Evolutionary conservation across 805 yeast species (phyloP), one percentile per base, ranked within the genome.

Genomic region (Kuraishia hungarica): DNA sequence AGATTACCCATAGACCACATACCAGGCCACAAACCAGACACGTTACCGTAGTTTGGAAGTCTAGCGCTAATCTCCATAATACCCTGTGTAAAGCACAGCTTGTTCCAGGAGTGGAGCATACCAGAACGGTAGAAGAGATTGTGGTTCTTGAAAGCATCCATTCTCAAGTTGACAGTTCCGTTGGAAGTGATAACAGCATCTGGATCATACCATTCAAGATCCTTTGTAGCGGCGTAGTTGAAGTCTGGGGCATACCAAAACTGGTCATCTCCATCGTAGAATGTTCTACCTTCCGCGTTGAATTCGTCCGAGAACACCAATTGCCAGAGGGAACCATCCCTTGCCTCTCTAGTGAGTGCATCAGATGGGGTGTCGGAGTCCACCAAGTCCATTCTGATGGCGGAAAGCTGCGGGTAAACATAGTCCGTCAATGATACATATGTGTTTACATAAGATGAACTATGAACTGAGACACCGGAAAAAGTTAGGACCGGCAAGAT

Each of bases 11-110:
- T 76, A 3, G 97, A 80, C 97, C 97, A 92, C 56, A 89, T 62
- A 76, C 97, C 98, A 1, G 98, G 97, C 98, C 98, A 92, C 60
- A 92, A 73, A 21, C 98, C 98, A 3, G 86, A 75, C 29, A 85
- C 77, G 55, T 81, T 74, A 62, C 96, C 96, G 61, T 79, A 80
- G 59, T 89, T 89, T 39, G 97, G 97, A 58, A 92, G 72, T 57
- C 79, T 78, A 0, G 88, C 93, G 10, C 90, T 83, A 4, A 87
- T 81, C 66, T 89, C 97, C 59, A 91, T 62, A 48, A 74, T 67
- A 52, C 97, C 97, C 65, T 90, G 90, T 2, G 96, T 85, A 67
- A 87, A 90, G 66, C 98, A 92, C 66, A 92, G 64, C 71, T 86
- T 84, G 71, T 92, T 92, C 98, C 98, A 92, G 28, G 88, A 78